Conservation (phyloP, 78 protist species). For the Dictyostelium firmibasis region DNA sequence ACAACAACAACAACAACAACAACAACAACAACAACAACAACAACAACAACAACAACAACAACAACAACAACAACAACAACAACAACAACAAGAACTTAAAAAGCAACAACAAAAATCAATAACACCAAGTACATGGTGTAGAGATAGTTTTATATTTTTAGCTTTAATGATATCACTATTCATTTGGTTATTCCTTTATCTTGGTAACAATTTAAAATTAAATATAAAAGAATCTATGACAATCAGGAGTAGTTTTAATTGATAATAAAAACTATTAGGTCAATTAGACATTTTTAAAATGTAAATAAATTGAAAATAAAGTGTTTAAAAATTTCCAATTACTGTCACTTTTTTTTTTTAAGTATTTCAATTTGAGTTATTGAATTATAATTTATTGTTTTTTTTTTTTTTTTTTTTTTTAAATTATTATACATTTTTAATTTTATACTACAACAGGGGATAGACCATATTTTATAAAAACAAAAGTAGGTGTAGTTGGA, state of each 20-base stretch:
- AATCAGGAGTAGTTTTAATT: background rate
- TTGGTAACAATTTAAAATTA: background rate
- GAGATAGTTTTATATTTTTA: background rate
- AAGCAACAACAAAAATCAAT: background rate
- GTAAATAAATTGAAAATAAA: background rate
- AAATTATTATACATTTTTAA: background rate
- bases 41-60: background rate
- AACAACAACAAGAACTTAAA: background rate
- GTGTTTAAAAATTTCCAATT: no score
- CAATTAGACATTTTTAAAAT: background rate
- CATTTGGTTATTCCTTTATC: background rate
- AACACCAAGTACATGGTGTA: background rate
- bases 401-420: background rate
- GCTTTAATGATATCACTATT: background rate
- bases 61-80: background rate
- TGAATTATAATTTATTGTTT: no score
- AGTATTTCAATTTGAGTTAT: no score
- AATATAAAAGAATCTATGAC: background rate
- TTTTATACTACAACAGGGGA: background rate
- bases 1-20: background rate
- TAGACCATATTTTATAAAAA: background rate
- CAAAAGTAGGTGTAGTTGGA: constrained; percentile 25
- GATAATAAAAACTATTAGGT: no score
- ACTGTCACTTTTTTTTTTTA: no score
- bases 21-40: background rate